Conservation (phyloP, 306 rosid species). For the Cucurbita maxima region DNA sequence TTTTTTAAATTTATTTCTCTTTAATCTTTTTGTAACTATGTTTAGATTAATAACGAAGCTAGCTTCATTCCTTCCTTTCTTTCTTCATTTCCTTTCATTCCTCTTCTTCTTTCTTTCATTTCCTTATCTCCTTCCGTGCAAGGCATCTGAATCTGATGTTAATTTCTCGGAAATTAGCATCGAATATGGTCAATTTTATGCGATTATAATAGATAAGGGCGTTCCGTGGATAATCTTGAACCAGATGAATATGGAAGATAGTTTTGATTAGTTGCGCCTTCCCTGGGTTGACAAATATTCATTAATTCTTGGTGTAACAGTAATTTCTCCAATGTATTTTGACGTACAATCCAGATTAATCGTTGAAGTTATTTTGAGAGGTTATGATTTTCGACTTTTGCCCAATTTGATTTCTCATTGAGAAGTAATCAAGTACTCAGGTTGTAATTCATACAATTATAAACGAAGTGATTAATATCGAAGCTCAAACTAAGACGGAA, state of each 20-base stretch:
- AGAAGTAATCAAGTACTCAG: background rate
- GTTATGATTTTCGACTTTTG: background rate
- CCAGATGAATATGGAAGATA: background rate
- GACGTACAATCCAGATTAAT: background rate
- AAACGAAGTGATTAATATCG: background rate
- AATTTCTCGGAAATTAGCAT: background rate
- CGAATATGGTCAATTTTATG: background rate
- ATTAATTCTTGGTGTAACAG: background rate
- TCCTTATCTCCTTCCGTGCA: background rate
- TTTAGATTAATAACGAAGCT: background rate
- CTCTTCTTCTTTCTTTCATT: background rate
- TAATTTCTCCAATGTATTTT: background rate
- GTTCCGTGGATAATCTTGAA: background rate
- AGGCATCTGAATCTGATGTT: background rate
- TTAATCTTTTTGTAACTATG: background rate
- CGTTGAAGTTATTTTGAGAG: background rate
- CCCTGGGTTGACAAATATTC: background rate
- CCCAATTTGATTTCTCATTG: background rate
- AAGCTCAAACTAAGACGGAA: background rate
- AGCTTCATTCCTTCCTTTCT: background rate
- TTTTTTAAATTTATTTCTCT: background rate
- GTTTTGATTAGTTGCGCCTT: background rate
- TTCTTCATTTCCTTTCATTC: background rate
- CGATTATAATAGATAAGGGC: background rate
- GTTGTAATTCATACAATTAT: background rate